Conservation (phyloP, 2,329 filamentous ascomycete species). For the Aspergillus amoenus region DNA sequence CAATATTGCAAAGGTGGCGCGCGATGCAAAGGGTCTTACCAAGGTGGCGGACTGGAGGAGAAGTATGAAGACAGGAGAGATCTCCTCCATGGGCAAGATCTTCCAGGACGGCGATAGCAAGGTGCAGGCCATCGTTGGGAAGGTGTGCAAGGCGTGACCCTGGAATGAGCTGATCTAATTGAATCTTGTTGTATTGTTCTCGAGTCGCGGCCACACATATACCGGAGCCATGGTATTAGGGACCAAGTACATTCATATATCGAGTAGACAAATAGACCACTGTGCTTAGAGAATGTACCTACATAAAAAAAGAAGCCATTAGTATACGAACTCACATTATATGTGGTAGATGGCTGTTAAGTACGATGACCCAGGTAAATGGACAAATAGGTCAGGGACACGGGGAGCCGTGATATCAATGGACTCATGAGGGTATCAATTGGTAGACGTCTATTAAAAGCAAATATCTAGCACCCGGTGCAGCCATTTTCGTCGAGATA, state of each 20-base stretch:
- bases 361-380: no score
- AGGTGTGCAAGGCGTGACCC: neutral
- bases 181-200: no score
- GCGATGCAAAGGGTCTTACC: neutral
- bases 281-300: no score
- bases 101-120: neutral
- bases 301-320: no score
- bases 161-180: no score
- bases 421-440: neutral
- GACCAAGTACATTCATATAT: no score
- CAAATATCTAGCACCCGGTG: neutral
- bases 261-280: no score
- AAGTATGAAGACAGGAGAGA: neutral
- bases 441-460: neutral
- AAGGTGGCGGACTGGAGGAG: neutral
- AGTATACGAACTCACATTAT: no score
- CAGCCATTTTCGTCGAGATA: no score
- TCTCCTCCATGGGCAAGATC: neutral
- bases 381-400: neutral
- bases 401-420: neutral
- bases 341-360: no score
- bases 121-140: neutral
- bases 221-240: no score
- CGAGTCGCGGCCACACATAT: no score
- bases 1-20: neutral